Percentiles rank a stretch among this genome's conserved stretches.
Evolutionary conservation across 2,329 filamentous ascomycete species (phyloP).

Genomic region (Paraphaeosphaeria sporulosa): DNA sequence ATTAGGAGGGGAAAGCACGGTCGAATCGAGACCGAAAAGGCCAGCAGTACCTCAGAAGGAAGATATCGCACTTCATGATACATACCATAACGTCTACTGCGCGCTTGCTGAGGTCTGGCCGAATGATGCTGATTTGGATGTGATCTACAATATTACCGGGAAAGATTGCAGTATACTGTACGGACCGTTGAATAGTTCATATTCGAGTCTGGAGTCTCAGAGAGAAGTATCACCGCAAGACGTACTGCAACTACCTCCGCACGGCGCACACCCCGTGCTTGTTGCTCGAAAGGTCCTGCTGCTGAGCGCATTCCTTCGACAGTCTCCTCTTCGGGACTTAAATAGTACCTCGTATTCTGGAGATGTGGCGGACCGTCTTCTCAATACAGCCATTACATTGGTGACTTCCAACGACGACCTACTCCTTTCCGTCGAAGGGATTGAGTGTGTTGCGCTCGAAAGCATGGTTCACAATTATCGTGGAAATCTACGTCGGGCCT

Average conservation of each 20-base stretch:
- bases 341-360: slow-evolving; percentile 19
- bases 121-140: slow-evolving; percentile 14
- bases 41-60: too few relatives aligned
- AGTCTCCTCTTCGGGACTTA: slow-evolving; percentile 29
- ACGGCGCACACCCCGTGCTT: slow-evolving; percentile 35
- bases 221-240: slow-evolving; percentile 34
- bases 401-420: slow-evolving; percentile 51
- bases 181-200: slow-evolving; percentile 16
- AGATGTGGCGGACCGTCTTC: slow-evolving; percentile 35
- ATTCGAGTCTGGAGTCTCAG: slow-evolving; percentile 25
- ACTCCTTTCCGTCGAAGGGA: slow-evolving; percentile 45
- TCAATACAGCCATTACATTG: slow-evolving; percentile 32
- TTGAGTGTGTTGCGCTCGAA: slow-evolving; percentile 53
- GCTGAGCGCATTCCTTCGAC: slow-evolving; percentile 37
- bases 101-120: slow-evolving; percentile 1
- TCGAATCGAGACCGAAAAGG: too few relatives aligned
- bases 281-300: slow-evolving; percentile 41
- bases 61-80: too few relatives aligned
- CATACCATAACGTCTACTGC: neutral
- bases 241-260: slow-evolving; percentile 36
- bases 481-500: slow-evolving; percentile 51
- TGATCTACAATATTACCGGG: slow-evolving; percentile 42
- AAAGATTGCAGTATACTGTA: slow-evolving; percentile 24
- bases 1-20: neutral
- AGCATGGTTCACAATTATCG: slow-evolving; percentile 46